These are phyloP conservation scores for Pseudocercospora vitis DNA, from an alignment of 2,329 filamentous ascomycete genomes.

Conservation along the genomic window DNA sequence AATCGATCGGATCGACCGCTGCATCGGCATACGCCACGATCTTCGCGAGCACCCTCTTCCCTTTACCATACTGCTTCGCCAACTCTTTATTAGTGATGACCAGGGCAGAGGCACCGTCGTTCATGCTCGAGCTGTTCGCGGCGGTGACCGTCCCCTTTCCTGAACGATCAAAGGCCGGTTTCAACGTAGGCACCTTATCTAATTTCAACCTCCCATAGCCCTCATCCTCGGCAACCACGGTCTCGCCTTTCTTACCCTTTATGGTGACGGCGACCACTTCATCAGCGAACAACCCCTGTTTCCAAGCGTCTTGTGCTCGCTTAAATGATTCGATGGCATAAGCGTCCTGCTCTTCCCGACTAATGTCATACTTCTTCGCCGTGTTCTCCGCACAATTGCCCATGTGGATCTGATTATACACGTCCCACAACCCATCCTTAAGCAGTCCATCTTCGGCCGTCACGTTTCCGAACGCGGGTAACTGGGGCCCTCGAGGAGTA, in stretches of 20 bases:
- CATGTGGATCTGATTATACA: slow-evolving; percentile 98
- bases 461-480: slow-evolving; percentile 83
- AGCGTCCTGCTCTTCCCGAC: slow-evolving; percentile 82
- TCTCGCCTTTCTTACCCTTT: slow-evolving; percentile 79
- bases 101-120: slow-evolving; percentile 88
- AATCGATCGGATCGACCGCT: slow-evolving; percentile 86
- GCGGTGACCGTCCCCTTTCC: slow-evolving; percentile 89
- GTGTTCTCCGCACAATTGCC: slow-evolving; percentile 94
- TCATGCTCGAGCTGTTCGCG: slow-evolving; percentile 90
- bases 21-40: slow-evolving; percentile 87
- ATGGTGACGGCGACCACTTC: slow-evolving; percentile 89
- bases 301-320: slow-evolving; percentile 88
- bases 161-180: slow-evolving; percentile 85
- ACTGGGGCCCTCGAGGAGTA: slow-evolving; percentile 73
- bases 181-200: slow-evolving; percentile 81
- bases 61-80: slow-evolving; percentile 74
- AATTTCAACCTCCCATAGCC: slow-evolving; percentile 83
- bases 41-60: slow-evolving; percentile 79
- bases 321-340: slow-evolving; percentile 89
- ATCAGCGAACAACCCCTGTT: slow-evolving; percentile 75
- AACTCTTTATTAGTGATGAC: slow-evolving; percentile 80
- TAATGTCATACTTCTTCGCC: slow-evolving; percentile 79
- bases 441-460: slow-evolving; percentile 89
- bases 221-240: slow-evolving; percentile 77
- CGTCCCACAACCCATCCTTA: slow-evolving; percentile 92